Evolutionary conservation across 371 early-diverging fungal genomes (phyloP).

Genomic region (Synchytrium microbalum): DNA sequence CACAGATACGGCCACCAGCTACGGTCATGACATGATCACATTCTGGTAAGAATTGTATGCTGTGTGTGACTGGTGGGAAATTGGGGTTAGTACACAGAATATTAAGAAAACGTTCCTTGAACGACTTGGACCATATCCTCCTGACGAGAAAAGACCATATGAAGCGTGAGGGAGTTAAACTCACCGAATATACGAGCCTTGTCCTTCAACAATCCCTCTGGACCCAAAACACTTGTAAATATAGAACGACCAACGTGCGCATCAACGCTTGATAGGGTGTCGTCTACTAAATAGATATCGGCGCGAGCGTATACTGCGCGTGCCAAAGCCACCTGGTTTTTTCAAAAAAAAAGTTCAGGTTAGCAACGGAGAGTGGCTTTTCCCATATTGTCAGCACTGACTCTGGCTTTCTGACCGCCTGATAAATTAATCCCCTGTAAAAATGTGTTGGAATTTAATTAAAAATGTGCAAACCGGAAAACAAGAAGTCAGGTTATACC

Average conservation of each 20-base stretch:
- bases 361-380: too few relatives aligned
- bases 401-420: slow-evolving; percentile 23
- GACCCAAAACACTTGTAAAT: slow-evolving; percentile 75
- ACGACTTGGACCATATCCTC: background rate
- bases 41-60: slow-evolving; percentile 67
- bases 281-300: slow-evolving; percentile 74
- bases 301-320: slow-evolving; percentile 74
- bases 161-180: too few relatives aligned
- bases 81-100: background rate
- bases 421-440: slow-evolving; percentile 64
- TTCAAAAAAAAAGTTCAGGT: too few relatives aligned
- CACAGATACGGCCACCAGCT: slow-evolving; percentile 63
- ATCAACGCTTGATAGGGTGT: slow-evolving; percentile 79
- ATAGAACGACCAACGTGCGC: slow-evolving; percentile 84
- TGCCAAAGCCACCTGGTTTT: slow-evolving; percentile 34
- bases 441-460: background rate
- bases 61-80: slow-evolving; percentile 28
- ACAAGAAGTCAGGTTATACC: too few relatives aligned
- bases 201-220: slow-evolving; percentile 64
- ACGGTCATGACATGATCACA: slow-evolving; percentile 65
- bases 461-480: too few relatives aligned
- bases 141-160: background rate
- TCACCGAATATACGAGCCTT: slow-evolving; percentile 82
- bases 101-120: background rate
- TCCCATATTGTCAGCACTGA: too few relatives aligned